Conservation (phyloP, 2,329 filamentous ascomycete species). For the Phialophora verrucosa region DNA sequence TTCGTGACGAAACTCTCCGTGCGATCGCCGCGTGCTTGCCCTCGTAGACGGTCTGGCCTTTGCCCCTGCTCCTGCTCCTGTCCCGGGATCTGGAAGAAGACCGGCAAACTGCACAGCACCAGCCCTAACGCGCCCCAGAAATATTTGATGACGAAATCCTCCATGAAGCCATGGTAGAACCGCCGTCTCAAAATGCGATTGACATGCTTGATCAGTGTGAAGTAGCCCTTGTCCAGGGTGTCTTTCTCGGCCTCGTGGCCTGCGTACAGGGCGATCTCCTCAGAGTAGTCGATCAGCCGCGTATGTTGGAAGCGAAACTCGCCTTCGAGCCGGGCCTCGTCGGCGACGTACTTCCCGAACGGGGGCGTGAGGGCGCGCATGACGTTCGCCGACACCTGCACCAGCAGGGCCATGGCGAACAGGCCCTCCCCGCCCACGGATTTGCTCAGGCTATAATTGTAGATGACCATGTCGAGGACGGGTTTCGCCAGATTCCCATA, state of each 20-base stretch:
- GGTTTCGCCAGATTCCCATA: slow-evolving; percentile 98
- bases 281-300: slow-evolving; percentile 90
- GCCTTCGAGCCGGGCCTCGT: slow-evolving; percentile 91
- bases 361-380: slow-evolving; percentile 95
- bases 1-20: slow-evolving; percentile 88
- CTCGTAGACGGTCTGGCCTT: neutral
- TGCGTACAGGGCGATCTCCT: slow-evolving; percentile 90
- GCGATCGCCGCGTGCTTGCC: slow-evolving; percentile 48
- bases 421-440: slow-evolving; percentile 96
- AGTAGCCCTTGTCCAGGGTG: slow-evolving; percentile 96
- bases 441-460: slow-evolving; percentile 90
- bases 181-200: slow-evolving; percentile 89
- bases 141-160: slow-evolving; percentile 99
- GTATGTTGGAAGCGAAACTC: slow-evolving; percentile 97
- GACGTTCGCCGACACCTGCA: slow-evolving; percentile 87
- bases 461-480: slow-evolving; percentile 92
- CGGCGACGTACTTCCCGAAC: slow-evolving; percentile 96
- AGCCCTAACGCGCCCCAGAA: slow-evolving; percentile 96
- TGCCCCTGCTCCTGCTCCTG: slow-evolving; percentile 56
- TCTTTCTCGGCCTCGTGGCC: slow-evolving; percentile 96
- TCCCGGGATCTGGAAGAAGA: slow-evolving; percentile 91
- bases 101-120: slow-evolving; percentile 88
- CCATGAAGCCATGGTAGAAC: slow-evolving; percentile 99
- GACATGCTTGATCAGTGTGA: slow-evolving; percentile 98
- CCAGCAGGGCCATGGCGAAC: slow-evolving; percentile 91